A percentile compares a stretch with the other conserved stretches of the same genome.
phyloP scores from a whole-genome alignment of 495 filamentous ascomycete genomes.

The Podospora pseudocomata region DNA sequence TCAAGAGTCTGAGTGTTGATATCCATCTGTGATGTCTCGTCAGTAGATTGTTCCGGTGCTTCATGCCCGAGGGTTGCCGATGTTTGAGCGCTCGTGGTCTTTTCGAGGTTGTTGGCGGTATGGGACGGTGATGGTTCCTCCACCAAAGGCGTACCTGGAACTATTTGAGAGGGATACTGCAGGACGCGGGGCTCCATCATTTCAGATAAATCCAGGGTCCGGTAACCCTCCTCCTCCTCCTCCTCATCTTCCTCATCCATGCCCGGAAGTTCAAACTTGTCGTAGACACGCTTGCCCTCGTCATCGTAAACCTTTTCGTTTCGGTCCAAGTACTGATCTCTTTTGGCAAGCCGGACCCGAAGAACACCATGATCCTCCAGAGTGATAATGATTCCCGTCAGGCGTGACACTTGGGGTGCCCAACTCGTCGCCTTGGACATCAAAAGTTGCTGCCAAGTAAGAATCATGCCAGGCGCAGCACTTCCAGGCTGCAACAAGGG shows the following conservation, averaged over 20 bases:
- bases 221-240: slow-evolving; percentile 34
- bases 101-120: not conserved
- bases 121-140: not conserved
- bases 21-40: slow-evolving; percentile 9
- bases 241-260: slow-evolving; percentile 37
- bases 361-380: slow-evolving; percentile 47
- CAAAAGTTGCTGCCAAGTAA: slow-evolving; percentile 75
- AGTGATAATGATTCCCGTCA: slow-evolving; percentile 59
- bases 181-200: slow-evolving; percentile 46
- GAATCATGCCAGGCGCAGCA: slow-evolving; percentile 59
- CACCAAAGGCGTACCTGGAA: not conserved
- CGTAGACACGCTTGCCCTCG: slow-evolving; percentile 43
- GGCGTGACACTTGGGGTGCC: slow-evolving; percentile 67
- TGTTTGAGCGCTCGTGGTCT: not conserved
- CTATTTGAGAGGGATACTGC: slow-evolving; percentile 20
- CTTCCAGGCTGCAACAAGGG: slow-evolving; percentile 51
- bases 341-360: slow-evolving; percentile 62
- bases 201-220: slow-evolving; percentile 36
- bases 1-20: not conserved
- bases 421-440: slow-evolving; percentile 73
- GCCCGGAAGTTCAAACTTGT: slow-evolving; percentile 45
- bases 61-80: slow-evolving; percentile 22
- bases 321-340: slow-evolving; percentile 58
- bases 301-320: slow-evolving; percentile 46
- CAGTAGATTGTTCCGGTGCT: slow-evolving; percentile 8